Percentiles rank a stretch among this genome's conserved stretches.
Conservation (phyloP, 352 stramenopile genomes). For the Pythium pectinolyticum region DNA sequence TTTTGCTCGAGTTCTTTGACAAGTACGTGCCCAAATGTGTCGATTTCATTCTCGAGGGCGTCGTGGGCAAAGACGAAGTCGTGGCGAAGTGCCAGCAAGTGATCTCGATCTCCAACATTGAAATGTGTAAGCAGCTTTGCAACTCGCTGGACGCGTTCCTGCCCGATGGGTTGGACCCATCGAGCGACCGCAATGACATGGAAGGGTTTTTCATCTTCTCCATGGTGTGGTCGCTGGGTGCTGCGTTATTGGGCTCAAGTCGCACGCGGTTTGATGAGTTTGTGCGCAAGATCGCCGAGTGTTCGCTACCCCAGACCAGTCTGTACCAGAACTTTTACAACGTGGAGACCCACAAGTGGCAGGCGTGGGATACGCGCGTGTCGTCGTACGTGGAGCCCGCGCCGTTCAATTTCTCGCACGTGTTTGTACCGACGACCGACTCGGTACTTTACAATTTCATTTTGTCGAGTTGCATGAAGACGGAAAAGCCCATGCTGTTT, state of each 20-base stretch:
- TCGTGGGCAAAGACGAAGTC: slow-evolving; percentile 87
- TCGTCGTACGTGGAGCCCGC: slow-evolving; percentile 88
- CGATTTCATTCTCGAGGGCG: slow-evolving; percentile 92
- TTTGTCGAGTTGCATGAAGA: slow-evolving; percentile 83
- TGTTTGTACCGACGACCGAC: slow-evolving; percentile 96
- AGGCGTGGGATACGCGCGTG: slow-evolving; percentile 86
- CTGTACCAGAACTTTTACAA: slow-evolving; percentile 93
- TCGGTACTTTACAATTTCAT: slow-evolving; percentile 94
- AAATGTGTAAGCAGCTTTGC: slow-evolving; percentile 95
- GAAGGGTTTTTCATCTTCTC: slow-evolving; percentile 94
- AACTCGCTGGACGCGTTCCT: slow-evolving; percentile 91
- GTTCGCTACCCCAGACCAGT: slow-evolving; percentile 67
- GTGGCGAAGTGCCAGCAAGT: slow-evolving; percentile 91
- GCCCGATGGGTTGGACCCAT: slow-evolving; percentile 51
- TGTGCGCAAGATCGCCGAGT: slow-evolving; percentile 84
- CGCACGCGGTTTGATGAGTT: slow-evolving; percentile 90
- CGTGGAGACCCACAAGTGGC: slow-evolving; percentile 87
- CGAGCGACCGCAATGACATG: slow-evolving; percentile 56
- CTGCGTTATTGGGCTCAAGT: slow-evolving; percentile 78
- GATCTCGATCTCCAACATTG: slow-evolving; percentile 92
- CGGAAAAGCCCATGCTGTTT: slow-evolving; percentile 90
- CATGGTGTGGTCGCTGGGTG: slow-evolving; percentile 92
- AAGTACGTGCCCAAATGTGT: slow-evolving; percentile 92
- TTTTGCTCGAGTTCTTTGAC: slow-evolving; percentile 90
- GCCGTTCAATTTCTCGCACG: slow-evolving; percentile 93